phyloP scores from a whole-genome alignment of 331 rosid genomes.

The Cydonia oblonga region DNA sequence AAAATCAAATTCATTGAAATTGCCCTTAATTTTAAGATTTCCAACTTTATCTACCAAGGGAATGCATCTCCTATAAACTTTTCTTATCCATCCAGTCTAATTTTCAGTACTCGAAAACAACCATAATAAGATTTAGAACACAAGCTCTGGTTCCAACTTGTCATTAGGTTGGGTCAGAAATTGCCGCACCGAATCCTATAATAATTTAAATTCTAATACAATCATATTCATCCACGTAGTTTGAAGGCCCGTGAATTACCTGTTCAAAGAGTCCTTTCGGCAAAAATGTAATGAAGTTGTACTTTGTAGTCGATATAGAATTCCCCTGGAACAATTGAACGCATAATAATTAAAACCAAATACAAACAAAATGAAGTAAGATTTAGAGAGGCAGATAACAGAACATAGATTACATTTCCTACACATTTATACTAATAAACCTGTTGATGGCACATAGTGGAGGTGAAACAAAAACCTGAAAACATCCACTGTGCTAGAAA shows the following conservation, averaged over 20 bases:
- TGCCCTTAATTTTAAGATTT: neutral
- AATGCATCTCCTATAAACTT: neutral
- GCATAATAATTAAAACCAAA: slow-evolving; percentile 15
- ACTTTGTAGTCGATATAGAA: slow-evolving; percentile 35
- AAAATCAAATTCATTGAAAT: neutral
- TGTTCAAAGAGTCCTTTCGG: slow-evolving; percentile 96
- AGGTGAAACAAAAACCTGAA: neutral
- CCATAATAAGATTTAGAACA: neutral
- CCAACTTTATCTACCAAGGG: neutral
- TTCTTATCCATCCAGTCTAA: neutral
- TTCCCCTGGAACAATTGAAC: slow-evolving; percentile 42
- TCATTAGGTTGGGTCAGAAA: neutral
- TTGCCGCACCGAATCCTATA: neutral
- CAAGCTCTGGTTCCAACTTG: neutral
- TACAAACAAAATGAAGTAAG: neutral
- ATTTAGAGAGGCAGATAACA: slow-evolving; percentile 9
- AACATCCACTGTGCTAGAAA: neutral
- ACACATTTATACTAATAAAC: neutral
- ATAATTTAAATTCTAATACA: neutral
- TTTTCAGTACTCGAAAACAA: neutral
- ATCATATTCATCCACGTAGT: slow-evolving; percentile 1
- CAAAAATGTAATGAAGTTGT: slow-evolving; percentile 68
- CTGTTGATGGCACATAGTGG: neutral
- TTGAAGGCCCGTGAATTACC: slow-evolving; percentile 38
- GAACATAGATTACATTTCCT: neutral